Base-by-base conservation (phyloP, 2,329 filamentous ascomycete species). In the Clonostachys rhizophaga region DNA sequence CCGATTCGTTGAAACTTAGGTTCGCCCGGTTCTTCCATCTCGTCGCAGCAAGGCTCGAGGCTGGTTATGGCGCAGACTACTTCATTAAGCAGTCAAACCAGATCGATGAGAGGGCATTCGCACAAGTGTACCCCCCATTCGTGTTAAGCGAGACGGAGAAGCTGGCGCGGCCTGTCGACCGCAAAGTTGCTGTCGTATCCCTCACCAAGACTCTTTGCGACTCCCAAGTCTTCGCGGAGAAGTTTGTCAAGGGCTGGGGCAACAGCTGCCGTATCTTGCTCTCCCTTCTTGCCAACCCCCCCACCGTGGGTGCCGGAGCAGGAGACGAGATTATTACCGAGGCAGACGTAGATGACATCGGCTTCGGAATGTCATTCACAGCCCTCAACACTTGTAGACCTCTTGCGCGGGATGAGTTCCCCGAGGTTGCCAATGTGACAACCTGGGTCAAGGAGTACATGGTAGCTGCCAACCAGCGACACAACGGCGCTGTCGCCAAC, bases 11-110 rank as follows among this genome's bases (percentile, higher is more conserved):
- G 67, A 87, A 91, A 57, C 73, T 89, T 47, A 86, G 91, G 46
- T 96, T 99, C 63, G 87, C 91, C 46, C 86, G 91, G 34, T 95
- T 99, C 74, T 99, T 95, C 65, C 92, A 99, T 66, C 84, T 96
- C 52, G 80, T 97, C 47, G 89, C 89, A 33, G 89, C 91, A 16
- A 79, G 82, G 39, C 64, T 87, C 34, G 86, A 94, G 52, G 81
- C 83, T 54, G 90, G 91, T n/a, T 83, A 94, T 49, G 94, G 92
- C 43, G 81, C 91, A 8, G 94, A 99, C 67, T 96, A 90, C 71
- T 94, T 96, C 70, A 88, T 96, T 68, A 78, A 78, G 54, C 80
- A 90, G 52, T 84, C 89, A n/a, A 88, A 97, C 61, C 75, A 83
- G 52, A 78, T 97, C 33, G 91, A 96, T 65, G 73, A 80, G 24